phyloP scores from a whole-genome alignment of 306 rosid genomes.

The Trifolium dubium region DNA sequence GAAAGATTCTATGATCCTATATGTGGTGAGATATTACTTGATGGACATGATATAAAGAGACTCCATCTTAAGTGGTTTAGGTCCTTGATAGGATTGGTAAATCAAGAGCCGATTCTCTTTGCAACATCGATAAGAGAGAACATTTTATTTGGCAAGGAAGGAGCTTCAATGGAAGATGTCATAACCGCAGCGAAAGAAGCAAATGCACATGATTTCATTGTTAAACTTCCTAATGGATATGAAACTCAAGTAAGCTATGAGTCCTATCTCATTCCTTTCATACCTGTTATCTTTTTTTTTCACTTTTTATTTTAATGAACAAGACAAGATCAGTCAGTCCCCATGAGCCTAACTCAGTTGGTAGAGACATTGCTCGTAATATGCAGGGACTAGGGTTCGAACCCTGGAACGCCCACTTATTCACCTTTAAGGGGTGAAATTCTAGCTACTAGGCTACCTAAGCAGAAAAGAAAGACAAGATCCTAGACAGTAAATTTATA shows the following conservation, averaged over 20 bases:
- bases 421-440: too few species aligned
- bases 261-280: conserved; percentile 9
- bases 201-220: conserved; percentile 82
- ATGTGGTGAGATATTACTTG: conserved; percentile 67
- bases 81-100: conserved; percentile 82
- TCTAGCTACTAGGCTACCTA: too few species aligned
- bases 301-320: conserved; percentile 6
- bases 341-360: too few species aligned
- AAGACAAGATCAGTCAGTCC: neutral
- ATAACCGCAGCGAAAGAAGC: conserved; percentile 70
- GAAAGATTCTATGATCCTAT: conserved; percentile 88
- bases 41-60: conserved; percentile 59
- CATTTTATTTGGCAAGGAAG: conserved; percentile 79
- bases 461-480: too few species aligned
- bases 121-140: conserved; percentile 84
- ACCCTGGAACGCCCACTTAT: too few species aligned
- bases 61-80: conserved; percentile 72
- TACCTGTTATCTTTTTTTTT: neutral
- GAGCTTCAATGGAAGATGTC: conserved; percentile 63
- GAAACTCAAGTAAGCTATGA: conserved; percentile 69
- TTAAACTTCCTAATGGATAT: conserved; percentile 65
- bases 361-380: too few species aligned
- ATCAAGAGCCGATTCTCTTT: conserved; percentile 82
- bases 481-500: neutral
- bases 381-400: too few species aligned